Conservation (phyloP, 2,329 filamentous ascomycete species). For the Fusarium buharicum region DNA sequence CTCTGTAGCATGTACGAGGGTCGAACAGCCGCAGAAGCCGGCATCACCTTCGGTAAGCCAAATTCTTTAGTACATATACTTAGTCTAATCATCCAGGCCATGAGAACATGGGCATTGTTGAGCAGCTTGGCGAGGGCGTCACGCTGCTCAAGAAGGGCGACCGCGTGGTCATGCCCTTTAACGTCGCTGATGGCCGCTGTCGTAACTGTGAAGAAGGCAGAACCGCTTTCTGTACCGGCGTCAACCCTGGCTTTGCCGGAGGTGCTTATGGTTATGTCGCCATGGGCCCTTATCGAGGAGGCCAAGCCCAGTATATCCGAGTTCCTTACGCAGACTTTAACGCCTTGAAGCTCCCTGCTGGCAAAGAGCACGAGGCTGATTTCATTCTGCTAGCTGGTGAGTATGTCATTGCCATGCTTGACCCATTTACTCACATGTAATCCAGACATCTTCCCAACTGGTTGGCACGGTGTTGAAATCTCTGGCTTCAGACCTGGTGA, state of each 20-base stretch:
- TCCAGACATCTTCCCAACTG: slow-evolving; percentile 50
- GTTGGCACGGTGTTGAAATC: slow-evolving; percentile 67
- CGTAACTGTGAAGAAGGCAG: slow-evolving; percentile 72
- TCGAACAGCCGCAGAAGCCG: slow-evolving; percentile 68
- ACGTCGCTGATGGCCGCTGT: slow-evolving; percentile 71
- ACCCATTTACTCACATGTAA: slow-evolving; percentile 45
- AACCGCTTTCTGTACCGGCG: slow-evolving; percentile 72
- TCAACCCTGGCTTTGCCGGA: slow-evolving; percentile 53
- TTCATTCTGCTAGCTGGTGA: slow-evolving; percentile 61
- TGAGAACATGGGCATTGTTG: slow-evolving; percentile 69
- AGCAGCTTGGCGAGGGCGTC: slow-evolving; percentile 66
- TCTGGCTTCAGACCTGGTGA: slow-evolving; percentile 70
- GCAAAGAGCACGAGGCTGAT: slow-evolving; percentile 69
- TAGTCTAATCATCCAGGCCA: slow-evolving; percentile 51
- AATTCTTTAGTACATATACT: too few relatives aligned
- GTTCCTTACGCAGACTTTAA: slow-evolving; percentile 76
- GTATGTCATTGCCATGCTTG: slow-evolving; percentile 36
- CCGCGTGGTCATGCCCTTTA: slow-evolving; percentile 72
- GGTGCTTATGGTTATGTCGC: slow-evolving; percentile 64
- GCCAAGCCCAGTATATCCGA: slow-evolving; percentile 71
- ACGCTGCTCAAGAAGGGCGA: slow-evolving; percentile 71
- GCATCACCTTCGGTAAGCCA: slow-evolving; percentile 65
- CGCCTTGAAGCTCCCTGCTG: slow-evolving; percentile 68
- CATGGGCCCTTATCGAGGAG: slow-evolving; percentile 63
- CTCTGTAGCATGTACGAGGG: slow-evolving; percentile 70